Evolutionary conservation across 306 rosid genomes (phyloP), one percentile per base, ranked within the genome.

Genomic region (Prunus mume): DNA sequence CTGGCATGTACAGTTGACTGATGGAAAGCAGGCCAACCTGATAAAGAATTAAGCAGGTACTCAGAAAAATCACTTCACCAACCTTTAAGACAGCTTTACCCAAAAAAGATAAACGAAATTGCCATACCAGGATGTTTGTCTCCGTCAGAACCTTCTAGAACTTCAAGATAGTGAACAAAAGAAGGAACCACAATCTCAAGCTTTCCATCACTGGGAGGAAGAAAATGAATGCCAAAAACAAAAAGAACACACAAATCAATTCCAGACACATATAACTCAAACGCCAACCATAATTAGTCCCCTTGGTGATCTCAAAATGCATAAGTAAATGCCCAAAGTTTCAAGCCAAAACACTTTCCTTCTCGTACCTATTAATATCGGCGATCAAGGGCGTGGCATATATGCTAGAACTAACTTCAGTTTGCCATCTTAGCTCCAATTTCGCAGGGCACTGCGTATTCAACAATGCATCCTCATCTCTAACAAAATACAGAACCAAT

Each of bases 11-110:
- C 99, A 41, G 98, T 96, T 52, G 98, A 92, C 90, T 96, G 99
- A 78, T 96, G 99, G 82, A 92, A 92, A 85, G 99, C 98, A 80
- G 99, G 99, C 99, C 99, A 96, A 51, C 99, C 99, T 96, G 74
- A 83, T 20, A 76, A 83, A 80, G 32, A 86, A 87, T 32, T 80
- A 73, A 61, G 72, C 81, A 83, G 62, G 54, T 52, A 69, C 52
- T 14, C 12, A 28, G 54, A 25, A 73, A 28, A 65, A 64, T 45
- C 45, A 51, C 71, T 75, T 11, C 28, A 72, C 43, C 55, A 73
- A 73, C 84, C 72, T 68, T 12, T 66, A 45, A 68, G 22, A 67
- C 75, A 49, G 76, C 55, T 47, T 14, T 38, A 24, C 19, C 14
- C 6, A 46, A 57, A 46, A 28, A 18, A 17, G 46, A n/a, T 5